Conservation (phyloP, 2,329 filamentous ascomycete species). For the Paecilomyces formosus region DNA sequence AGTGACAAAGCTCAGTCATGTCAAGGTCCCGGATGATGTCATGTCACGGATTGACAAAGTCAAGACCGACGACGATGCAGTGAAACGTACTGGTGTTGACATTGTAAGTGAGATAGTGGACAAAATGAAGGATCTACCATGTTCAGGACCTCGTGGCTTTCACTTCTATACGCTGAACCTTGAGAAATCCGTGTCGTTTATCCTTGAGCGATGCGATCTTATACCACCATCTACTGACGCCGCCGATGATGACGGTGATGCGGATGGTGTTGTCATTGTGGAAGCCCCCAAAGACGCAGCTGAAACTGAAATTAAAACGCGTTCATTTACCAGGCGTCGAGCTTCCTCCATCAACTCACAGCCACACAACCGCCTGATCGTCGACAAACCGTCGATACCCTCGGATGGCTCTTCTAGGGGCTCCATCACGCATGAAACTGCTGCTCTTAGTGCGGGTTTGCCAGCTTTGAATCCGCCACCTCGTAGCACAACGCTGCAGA, state of each 20-base stretch:
- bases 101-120: slow-evolving; percentile 79
- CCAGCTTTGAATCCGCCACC: slow-evolving; percentile 60
- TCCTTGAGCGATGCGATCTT: slow-evolving; percentile 76
- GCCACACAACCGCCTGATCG: slow-evolving; percentile 79
- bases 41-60: slow-evolving; percentile 52
- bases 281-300: slow-evolving; percentile 18
- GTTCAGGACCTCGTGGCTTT: slow-evolving; percentile 64
- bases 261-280: slow-evolving; percentile 38
- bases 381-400: slow-evolving; percentile 48
- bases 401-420: slow-evolving; percentile 26
- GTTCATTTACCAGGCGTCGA: slow-evolving; percentile 45
- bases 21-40: slow-evolving; percentile 65
- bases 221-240: slow-evolving; percentile 51
- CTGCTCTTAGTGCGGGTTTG: slow-evolving; percentile 69
- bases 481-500: slow-evolving; percentile 78
- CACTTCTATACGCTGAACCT: slow-evolving; percentile 97
- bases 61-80: slow-evolving; percentile 40
- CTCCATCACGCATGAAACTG: slow-evolving; percentile 53
- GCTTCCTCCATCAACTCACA: slow-evolving; percentile 76
- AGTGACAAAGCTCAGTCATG: slow-evolving; percentile 91
- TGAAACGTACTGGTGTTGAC: slow-evolving; percentile 43
- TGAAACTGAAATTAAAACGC: slow-evolving; percentile 14
- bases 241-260: slow-evolving; percentile 34
- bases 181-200: slow-evolving; percentile 91
- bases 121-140: slow-evolving; percentile 61